Evolutionary conservation across 352 stramenopile species (phyloP).

Genomic region (Elongisporangium undulatum): DNA sequence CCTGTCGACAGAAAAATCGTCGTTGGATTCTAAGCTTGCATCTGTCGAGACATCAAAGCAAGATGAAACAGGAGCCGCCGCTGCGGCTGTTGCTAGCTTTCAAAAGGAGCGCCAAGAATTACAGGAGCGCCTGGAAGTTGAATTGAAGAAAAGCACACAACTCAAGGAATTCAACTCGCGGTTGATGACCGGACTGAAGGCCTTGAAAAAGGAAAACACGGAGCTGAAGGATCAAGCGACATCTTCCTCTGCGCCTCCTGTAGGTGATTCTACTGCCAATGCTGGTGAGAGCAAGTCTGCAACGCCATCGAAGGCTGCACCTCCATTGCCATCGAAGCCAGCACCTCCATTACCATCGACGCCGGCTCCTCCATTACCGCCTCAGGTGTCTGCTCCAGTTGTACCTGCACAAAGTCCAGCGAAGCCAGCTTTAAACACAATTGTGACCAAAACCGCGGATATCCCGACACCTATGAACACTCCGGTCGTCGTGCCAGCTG

Average conservation of each 20-base stretch:
- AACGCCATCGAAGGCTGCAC: conserved; percentile 2
- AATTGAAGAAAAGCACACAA: conserved; percentile 60
- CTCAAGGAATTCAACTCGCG: conserved; percentile 74
- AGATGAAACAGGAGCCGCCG: conserved; percentile 27
- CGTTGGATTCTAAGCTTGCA: conserved; percentile 38
- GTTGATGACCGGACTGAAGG: conserved; percentile 65
- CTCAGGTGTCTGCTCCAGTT: not conserved
- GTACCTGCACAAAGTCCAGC: not conserved
- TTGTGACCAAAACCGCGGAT: not conserved
- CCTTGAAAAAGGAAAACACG: conserved; percentile 69
- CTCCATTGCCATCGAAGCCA: conserved; percentile 12
- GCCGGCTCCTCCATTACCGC: conserved; percentile 1
- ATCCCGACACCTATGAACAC: not conserved
- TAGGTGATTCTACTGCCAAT: conserved; percentile 8
- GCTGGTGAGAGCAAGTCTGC: conserved; percentile 4
- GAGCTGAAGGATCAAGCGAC: conserved; percentile 58
- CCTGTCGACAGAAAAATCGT: conserved; percentile 32
- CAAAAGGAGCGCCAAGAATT: conserved; percentile 61
- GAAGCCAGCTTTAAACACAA: not conserved
- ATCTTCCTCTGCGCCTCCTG: not conserved
- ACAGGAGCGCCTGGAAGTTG: conserved; percentile 50
- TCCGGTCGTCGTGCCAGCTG: not conserved
- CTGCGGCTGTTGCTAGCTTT: conserved; percentile 18
- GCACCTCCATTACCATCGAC: conserved; percentile 11
- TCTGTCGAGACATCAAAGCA: conserved; percentile 34